Base-by-base conservation (phyloP, 192 early-diverging fungal genomes). In the Coemansia sp. region DNA sequence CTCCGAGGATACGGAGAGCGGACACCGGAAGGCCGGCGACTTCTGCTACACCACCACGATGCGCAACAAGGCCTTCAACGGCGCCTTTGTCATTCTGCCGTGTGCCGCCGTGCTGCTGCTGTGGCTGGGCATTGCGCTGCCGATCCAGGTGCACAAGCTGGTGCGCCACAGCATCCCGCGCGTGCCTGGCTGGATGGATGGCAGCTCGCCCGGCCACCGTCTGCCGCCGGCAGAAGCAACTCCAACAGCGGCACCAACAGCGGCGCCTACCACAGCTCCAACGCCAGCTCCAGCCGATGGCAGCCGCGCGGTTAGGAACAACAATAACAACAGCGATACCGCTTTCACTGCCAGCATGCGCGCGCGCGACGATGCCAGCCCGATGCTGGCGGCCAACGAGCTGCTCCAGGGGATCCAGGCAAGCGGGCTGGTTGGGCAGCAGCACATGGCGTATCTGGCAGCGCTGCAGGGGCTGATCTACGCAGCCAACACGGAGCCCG, bases 41-140 rank as follows among this genome's bases (percentile, higher is more conserved):
- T 85, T 85, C 61, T 85, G 84, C 67, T 85, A 85, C 55, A 84
- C 77, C 39, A 83, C 84, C 6, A 83, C 81, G 32, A 82, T 77
- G 76, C 62, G 61, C 61, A 43, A 49, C 5, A 71, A 67, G 32
- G 12, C n/a, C n/a, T 78, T 83, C 45, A 85, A 83, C 55, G 71
- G 60, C 6, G 72, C 77, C 1, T 85, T 62, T 54, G 63, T 83
- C 16, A 56, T 85, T 18, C 21, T 85, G 40, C 74, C 81, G 47
- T 52, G 83, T 46, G 84, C 80, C 7, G 62, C 62, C 32, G 42
- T 80, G 43, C 49, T 77, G 61, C 39, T 85, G 3, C 3, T 83
- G 11, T 69, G 12, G 5, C 48, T 81, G 26, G 72, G 77, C 19
- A 16, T 83, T 40, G 65, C 61, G 4, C 65, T 82, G 62, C 84